Evolutionary conservation across 2,329 filamentous ascomycete genomes (phyloP).

Genomic region (Teratosphaeria viscida): DNA sequence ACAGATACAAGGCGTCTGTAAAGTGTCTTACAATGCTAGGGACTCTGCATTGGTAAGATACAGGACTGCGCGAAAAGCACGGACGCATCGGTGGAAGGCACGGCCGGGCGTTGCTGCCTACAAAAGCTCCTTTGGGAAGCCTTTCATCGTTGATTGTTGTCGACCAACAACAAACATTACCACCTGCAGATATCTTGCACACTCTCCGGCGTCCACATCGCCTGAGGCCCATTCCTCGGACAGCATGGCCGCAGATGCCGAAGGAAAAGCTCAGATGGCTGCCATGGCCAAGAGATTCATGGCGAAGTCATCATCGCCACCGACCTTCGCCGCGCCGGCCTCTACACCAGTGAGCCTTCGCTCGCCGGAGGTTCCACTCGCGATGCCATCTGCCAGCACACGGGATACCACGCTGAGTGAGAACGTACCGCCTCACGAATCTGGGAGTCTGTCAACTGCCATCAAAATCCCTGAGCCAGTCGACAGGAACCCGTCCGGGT

Average conservation of each 20-base stretch:
- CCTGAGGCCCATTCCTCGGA: not conserved
- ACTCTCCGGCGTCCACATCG: not conserved
- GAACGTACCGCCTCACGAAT: not conserved
- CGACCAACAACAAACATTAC: not conserved
- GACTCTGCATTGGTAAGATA: not conserved
- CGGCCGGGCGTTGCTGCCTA: not conserved
- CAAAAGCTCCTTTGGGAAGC: not conserved
- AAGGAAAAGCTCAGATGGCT: not conserved
- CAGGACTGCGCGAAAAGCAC: not conserved
- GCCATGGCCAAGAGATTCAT: not conserved
- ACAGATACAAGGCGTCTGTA: not conserved
- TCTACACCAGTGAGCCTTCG: not conserved
- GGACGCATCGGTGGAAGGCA: not conserved
- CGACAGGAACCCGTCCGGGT: not conserved
- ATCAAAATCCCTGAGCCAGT: not conserved
- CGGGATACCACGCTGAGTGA: not conserved
- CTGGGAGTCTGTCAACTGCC: not conserved
- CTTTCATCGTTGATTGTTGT: not conserved
- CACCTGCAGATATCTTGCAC: not conserved
- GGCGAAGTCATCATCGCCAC: not conserved
- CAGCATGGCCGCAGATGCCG: not conserved
- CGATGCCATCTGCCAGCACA: not conserved
- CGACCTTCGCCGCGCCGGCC: not conserved
- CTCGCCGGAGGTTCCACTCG: not conserved
- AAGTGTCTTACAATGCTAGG: not conserved